Evolutionary conservation across 345 rosid genomes (phyloP), one percentile per base, ranked within the genome.

Genomic region (Camelina sativa): DNA sequence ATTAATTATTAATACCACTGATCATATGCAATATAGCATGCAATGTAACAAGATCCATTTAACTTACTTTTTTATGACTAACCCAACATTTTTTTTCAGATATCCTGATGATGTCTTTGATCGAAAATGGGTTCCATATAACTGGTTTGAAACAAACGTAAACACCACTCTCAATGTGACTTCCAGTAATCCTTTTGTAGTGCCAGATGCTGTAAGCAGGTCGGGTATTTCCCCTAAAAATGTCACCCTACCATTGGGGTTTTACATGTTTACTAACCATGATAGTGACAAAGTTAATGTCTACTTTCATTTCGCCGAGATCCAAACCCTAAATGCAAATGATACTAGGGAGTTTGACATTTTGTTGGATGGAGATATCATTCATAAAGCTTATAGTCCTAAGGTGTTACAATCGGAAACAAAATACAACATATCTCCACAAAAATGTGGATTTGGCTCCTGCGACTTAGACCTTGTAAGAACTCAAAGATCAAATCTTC

Each of bases 201-300:
- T 71, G 34, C 75, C 75, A 47, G 78, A 79, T 46, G 66, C 35
- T 65, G 60, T 74, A 20, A 76, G 81, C 68, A 73, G 54, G 13
- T 13, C 47, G 0, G 72, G 53, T 0, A 11, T 7, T 2, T 4
- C 67, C 0, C 67, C 75, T 0, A n/a, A 3, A 48, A 60, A 71
- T 50, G 17, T 60, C 16, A 60, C 13, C 51, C 11, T 0, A 2
- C 67, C 67, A 60, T 10, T 71, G 38, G 1, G 0, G 8, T 6
- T 48, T 16, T 61, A 0, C 3, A 2, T 1, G 7, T 37, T 32
- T 32, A 5, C 3, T 7, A 12, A 23, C 0, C 52, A 38, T 11
- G 11, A 22, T 0, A 60, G 60, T n/a, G 61, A 52, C 50, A 50
- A 11, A 11, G 0, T 50, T 11, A 61, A 11, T 40, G 30, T 61